These are phyloP conservation scores for Xylariaceae sp. DNA, from an alignment of 2,329 filamentous ascomycete species.

Conservation along the genomic window DNA sequence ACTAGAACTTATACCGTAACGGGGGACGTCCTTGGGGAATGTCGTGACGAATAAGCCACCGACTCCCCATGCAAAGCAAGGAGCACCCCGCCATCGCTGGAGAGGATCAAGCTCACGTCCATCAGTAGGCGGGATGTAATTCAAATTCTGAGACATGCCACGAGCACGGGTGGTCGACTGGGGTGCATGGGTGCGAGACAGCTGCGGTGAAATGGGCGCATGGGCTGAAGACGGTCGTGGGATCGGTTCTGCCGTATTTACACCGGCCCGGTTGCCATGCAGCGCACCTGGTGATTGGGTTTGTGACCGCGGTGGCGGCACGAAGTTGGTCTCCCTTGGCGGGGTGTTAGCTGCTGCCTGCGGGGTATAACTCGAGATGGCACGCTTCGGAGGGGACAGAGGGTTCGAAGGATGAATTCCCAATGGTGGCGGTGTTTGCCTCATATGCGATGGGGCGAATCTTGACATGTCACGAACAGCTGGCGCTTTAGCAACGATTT, in stretches of 20 bases:
- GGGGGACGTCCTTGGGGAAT: constrained; percentile 83
- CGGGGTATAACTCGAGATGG: constrained; percentile 47
- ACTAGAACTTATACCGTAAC: constrained; percentile 70
- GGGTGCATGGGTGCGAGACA: constrained; percentile 14
- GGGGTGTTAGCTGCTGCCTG: constrained; percentile 30
- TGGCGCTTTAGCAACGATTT: constrained; percentile 20
- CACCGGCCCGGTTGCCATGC: constrained; percentile 33
- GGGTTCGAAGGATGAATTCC: constrained; percentile 35
- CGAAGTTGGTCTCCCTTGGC: constrained; percentile 37
- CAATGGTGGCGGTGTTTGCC: constrained; percentile 47
- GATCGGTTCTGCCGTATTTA: constrained; percentile 36
- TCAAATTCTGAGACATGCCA: constrained; percentile 50
- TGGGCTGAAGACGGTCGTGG: constrained; percentile 52
- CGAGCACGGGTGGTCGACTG: constrained; percentile 38
- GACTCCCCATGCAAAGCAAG: constrained; percentile 82
- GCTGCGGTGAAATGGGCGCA: constrained; percentile 36
- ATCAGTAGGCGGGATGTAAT: constrained; percentile 58
- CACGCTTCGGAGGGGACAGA: constrained; percentile 53
- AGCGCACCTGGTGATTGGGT: constrained; percentile 56
- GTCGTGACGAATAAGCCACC: constrained; percentile 77
- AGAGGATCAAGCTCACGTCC: constrained; percentile 69
- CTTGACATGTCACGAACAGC: constrained; percentile 29
- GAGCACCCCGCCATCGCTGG: constrained; percentile 84
- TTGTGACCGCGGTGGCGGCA: constrained; percentile 53
- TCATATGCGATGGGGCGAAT: constrained; percentile 36